Evolutionary conservation across 2,329 filamentous ascomycete genomes (phyloP), one percentile per base, ranked within the genome.

Genomic region (Ophiostoma quercus): DNA sequence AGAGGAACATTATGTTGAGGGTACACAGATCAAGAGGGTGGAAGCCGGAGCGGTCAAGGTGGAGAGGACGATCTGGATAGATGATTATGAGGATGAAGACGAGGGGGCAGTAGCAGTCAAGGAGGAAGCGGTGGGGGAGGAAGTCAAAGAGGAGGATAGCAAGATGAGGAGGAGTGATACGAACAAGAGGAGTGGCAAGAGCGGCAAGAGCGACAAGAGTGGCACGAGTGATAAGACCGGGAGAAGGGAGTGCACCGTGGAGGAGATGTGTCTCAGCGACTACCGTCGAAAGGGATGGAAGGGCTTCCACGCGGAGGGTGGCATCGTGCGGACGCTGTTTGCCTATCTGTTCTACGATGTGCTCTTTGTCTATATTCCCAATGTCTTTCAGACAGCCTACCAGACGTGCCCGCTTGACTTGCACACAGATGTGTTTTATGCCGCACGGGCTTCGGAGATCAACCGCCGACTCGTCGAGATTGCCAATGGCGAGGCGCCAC

Each of bases 381-480:
- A 98, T 75, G 94, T 99, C 69, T 99, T 99, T 79, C 94, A 98
- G 78, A 99, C 95, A 6, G 87, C 90, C 0, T 99, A 92, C 77
- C 95, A 99, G 79, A 96, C 92, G 0, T 97, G 92, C 76, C 95
- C 95, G 0, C 82, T 99, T 3, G 95, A 99, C 78, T 82, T 99
- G 6, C 91, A 96, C 77, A 97, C 94, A 0, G 95, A 99, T 77
- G 89, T 91, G 2, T 99, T 99, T 81, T 98, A 92, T 77, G 87
- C 92, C 0, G 88, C 89, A 0, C 87, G 95, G n/a, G 88, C 90
- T 47, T 92, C 90, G 3, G 94, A 97, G 80, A 95, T 98, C 77
- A 96, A 97, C 76, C 88, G 89, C 73, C 88, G 94, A 0, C 84
- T 98, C 1, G 92, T 92, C 3, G 89, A 94, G 74, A 94, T 99